A percentile compares a stretch with the other conserved stretches of the same genome.
Evolutionary conservation across 257 asterid species (phyloP).

Genomic region (Buddleja alternifolia): DNA sequence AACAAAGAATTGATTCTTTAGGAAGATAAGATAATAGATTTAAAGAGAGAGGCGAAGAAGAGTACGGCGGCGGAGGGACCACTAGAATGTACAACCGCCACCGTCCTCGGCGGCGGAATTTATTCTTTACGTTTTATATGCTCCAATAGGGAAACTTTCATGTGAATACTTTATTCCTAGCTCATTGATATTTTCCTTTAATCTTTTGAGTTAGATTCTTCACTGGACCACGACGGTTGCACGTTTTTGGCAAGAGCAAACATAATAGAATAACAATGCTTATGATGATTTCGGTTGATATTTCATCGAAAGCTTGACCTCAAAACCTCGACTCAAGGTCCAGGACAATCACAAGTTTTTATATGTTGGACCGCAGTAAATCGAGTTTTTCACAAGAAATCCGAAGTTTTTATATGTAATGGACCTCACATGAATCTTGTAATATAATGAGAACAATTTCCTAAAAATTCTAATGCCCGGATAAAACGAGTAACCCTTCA

Average conservation of each 20-base stretch:
- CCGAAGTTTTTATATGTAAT: too few relatives aligned
- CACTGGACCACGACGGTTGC: conserved; percentile 24
- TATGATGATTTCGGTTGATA: too few relatives aligned
- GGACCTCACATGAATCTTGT: too few relatives aligned
- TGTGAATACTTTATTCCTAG: conserved; percentile 15
- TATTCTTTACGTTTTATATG: conserved; percentile 19
- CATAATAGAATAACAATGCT: neutral
- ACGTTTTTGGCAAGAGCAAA: conserved; percentile 25
- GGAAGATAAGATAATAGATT: neutral
- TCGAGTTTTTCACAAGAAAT: too few relatives aligned
- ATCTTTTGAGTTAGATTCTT: conserved; percentile 16
- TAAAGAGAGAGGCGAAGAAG: neutral
- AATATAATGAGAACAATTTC: too few relatives aligned
- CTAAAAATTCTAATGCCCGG: too few relatives aligned
- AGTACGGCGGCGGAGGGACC: neutral
- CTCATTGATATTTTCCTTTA: neutral
- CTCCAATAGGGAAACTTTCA: neutral
- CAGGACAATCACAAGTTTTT: too few relatives aligned
- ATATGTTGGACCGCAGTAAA: too few relatives aligned
- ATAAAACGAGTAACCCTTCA: too few relatives aligned
- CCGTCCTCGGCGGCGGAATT: conserved; percentile 14
- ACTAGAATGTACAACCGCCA: neutral
- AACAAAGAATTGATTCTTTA: conserved; percentile 17
- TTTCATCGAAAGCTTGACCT: too few relatives aligned
- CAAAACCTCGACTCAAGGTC: too few relatives aligned